Base-by-base conservation (phyloP, 345 rosid genomes). In the Microcos paniculata region DNA sequence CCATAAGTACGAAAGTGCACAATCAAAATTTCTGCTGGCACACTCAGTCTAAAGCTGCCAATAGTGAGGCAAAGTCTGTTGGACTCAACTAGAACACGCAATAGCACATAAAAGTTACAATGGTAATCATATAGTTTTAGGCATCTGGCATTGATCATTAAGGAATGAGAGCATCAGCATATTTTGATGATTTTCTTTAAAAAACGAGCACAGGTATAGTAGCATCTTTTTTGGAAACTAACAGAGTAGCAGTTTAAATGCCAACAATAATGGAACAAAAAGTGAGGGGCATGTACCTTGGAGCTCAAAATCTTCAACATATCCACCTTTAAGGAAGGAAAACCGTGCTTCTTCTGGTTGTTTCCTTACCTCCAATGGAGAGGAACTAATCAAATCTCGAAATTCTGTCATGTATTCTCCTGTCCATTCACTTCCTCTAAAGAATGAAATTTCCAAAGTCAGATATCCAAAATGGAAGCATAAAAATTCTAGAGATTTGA, bases 391-490 rank as follows among this genome's bases (percentile, higher is more conserved):
- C 80, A 91, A 83, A 83, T 93, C 94, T 80, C 80, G 84, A 77
- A 93, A 96, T 64, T 88, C 94, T 91, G 88, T 87, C 46, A 90
- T 78, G 70, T 96, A 93, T 46, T 79, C 89, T 79, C 98, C 99
- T 23, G 99, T 93, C 99, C 98, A 95, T 77, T 89, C 83, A 75
- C 89, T 88, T 82, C 96, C 94, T 75, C 98, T 93, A 77, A 58
- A 79, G 75, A 80, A 79, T 19, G 68, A 59, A 77, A 65, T 21
- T 31, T 48, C 21, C 0, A 11, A 24, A 57, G 18, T 70, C 38
- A 19, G 51, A 67, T 59, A 78, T 63, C 59, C 62, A 8, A 59
- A 26, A 76, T 4, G 21, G 23, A 70, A 59, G 57, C 40, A 18
- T 15, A 71, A 52, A 61, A 72, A 62, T 66, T 78, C 67, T 2